Evolutionary conservation across 306 rosid species (phyloP).

Genomic region (Nissolia schottii): DNA sequence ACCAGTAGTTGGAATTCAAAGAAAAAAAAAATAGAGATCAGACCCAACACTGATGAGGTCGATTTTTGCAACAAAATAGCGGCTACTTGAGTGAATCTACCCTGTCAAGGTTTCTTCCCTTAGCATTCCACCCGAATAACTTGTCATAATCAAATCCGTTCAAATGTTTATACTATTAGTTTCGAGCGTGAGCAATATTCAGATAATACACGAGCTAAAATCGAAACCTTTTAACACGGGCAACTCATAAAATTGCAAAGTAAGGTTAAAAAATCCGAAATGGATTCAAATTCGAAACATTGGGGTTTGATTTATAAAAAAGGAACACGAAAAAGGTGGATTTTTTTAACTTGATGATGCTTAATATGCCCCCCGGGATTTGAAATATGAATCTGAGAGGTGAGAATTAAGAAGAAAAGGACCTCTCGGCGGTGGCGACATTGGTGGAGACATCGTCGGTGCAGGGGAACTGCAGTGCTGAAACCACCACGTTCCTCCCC

Average conservation of each 20-base stretch:
- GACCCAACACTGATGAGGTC: neutral
- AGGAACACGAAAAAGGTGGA: neutral
- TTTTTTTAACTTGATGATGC: neutral
- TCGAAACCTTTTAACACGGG: constrained; percentile 17
- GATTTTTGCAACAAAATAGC: neutral
- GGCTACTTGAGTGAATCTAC: neutral
- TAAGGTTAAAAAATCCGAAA: neutral
- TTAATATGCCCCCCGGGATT: neutral
- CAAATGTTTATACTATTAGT: neutral
- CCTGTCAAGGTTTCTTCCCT: neutral
- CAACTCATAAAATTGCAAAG: constrained; percentile 6
- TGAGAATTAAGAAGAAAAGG: neutral
- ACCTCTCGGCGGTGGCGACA: constrained; percentile 84
- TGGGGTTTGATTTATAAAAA: neutral
- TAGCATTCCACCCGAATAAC: neutral
- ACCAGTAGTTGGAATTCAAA: neutral
- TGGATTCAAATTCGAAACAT: neutral
- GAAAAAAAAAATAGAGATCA: neutral
- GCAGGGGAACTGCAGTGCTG: constrained; percentile 90
- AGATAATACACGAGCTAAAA: neutral
- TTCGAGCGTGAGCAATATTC: neutral
- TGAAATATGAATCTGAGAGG: neutral
- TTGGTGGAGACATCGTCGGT: constrained; percentile 62
- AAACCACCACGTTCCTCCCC: constrained; percentile 52
- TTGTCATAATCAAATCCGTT: neutral